Conservation (phyloP, 2,329 filamentous ascomycete species). For the Pseudocercospora musae region DNA sequence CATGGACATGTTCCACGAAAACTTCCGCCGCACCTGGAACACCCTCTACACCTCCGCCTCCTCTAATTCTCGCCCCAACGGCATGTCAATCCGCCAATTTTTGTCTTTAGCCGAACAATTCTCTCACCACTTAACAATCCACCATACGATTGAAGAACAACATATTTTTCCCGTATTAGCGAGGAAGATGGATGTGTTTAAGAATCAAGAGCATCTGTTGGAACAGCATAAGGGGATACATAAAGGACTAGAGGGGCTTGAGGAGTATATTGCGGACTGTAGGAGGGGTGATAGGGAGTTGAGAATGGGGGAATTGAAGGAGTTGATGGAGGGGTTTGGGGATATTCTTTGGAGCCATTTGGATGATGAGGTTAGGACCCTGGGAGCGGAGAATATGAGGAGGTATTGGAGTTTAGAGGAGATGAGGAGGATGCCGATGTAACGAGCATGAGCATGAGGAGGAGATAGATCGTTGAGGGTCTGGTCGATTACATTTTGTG, state of each 20-base stretch:
- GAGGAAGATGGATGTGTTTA: conserved; percentile 74
- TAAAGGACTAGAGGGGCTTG: conserved; percentile 45
- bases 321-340: conserved; percentile 74
- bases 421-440: conserved; percentile 69
- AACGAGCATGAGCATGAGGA: conserved; percentile 5
- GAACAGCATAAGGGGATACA: conserved; percentile 78
- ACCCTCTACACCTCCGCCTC: conserved; percentile 65
- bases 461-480: not conserved
- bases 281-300: conserved; percentile 60
- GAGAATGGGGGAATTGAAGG: conserved; percentile 58
- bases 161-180: conserved; percentile 78
- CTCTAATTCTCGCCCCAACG: conserved; percentile 56
- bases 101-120: conserved; percentile 67
- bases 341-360: conserved; percentile 77
- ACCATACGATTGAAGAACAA: conserved; percentile 72
- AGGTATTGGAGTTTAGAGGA: conserved; percentile 76
- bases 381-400: conserved; percentile 85
- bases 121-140: conserved; percentile 64
- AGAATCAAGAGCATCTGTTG: conserved; percentile 61
- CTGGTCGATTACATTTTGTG: not conserved
- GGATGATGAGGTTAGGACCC: conserved; percentile 74
- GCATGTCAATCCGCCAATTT: conserved; percentile 67
- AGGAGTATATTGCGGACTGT: conserved; percentile 32
- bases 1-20: conserved; percentile 74
- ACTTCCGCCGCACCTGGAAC: conserved; percentile 74